Evolutionary conservation across 352 stramenopile genomes (phyloP), one percentile per base, ranked within the genome.

Genomic region (Phytopythium delawarense): DNA sequence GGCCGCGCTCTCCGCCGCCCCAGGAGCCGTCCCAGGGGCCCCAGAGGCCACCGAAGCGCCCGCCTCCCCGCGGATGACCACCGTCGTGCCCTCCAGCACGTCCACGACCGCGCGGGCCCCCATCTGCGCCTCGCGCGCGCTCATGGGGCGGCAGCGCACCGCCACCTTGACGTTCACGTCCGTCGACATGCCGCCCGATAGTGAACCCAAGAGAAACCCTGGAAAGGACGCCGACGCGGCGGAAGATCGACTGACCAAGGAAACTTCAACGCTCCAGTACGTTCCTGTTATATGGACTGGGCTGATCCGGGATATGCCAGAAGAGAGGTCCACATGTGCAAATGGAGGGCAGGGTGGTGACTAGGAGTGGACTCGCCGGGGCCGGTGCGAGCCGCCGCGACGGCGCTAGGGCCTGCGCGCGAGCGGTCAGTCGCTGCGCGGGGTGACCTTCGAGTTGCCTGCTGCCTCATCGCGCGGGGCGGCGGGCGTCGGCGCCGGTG

Each of bases 151-250:
- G 53, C 82, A 94, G 54, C 91, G 84, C 73, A 97, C 88, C 12
- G 89, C 91, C 59, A 97, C 91, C 49, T 92, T 89, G 35, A 97
- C 88, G 63, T 97, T 97, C 45, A 91, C 84, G 34, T 92, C 83
- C 44, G 78, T 92, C 62, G 82, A 80, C 74, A 82, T 84, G 1
- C 20, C 30, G 12, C 21, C 6, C 18, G 42, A 49, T 49, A 49
- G 20, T 49, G 8, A 23, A 20, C 16, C 21, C 21, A 2, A 51
- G 13, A 51, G 13, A 32, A 32, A 32, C 13, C 34, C n/a, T 0
- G 51, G 50, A 57, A 57, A 57, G 50, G 50, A 57, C 49, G 28
- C 12, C 23, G 5, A 23, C 6, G n/a, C 12, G 16, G 16, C 40
- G 40, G 40, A 42, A 57, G 34, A 32, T 44, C 51, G 20, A 21